Evolutionary conservation across 495 filamentous ascomycete species (phyloP), one percentile per base, ranked within the genome.

Genomic region (Chaetomium fimeti): DNA sequence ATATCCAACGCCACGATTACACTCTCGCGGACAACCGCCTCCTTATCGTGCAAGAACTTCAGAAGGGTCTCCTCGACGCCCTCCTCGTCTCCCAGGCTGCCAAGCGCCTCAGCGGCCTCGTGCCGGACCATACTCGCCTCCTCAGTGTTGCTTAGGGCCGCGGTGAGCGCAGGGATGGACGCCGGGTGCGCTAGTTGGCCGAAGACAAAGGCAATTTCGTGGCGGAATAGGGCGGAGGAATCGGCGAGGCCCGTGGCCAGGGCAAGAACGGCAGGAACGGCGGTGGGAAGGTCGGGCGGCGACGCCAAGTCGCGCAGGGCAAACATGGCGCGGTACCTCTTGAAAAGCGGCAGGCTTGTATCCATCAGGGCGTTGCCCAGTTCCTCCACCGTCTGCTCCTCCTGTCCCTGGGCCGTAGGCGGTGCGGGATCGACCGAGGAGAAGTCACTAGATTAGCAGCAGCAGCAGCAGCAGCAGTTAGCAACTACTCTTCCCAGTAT

Each of bases 131-230:
- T 99, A 68, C 92, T 90, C 28, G 82, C 86, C 76, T 99, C 94
- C 40, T 88, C 79, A 51, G 85, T 79, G 73, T 98, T 82, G 69
- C 91, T 88, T 54, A 98, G 81, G 0, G 88, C 86, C 47, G 84
- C 85, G 28, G 90, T 87, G 20, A 99, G 85, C 62, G 89, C 91
- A 11, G 94, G 92, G 69, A 99, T 95, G 0, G 90, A 94, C n/a
- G 93, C 92, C 1, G 95, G 94, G 73, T 98, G 93, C 57, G 89
- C 90, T 28, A 99, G 83, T 71, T 99, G 95, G 25, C 94, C 94
- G 68, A 97, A 99, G 13, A 99, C 93, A 72, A 99, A 99, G 13
- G 95, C 94, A 69, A 98, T 90, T 72, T 99, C 94, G 76, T 99
- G 94, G 63, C 94, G 85, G 82, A 99, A 97, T n/a, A 99, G 85